Conservation (phyloP, 208 protist species). For the Naegleria gruberi region DNA sequence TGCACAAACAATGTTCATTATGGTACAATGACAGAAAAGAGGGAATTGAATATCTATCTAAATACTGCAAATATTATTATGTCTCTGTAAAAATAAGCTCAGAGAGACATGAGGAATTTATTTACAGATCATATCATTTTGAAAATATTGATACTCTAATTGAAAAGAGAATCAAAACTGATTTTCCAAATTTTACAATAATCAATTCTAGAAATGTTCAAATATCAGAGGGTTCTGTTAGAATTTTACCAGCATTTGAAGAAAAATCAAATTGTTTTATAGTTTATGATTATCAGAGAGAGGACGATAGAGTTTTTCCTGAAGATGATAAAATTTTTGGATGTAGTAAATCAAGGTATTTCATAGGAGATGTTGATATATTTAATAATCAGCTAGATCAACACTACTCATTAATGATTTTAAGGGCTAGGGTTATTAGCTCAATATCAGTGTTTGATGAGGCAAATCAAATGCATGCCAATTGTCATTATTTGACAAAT, state of each 20-base stretch:
- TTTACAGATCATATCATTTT: background rate
- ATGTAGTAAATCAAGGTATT: background rate
- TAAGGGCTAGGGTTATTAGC: background rate
- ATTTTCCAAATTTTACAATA: background rate
- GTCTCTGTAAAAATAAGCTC: background rate
- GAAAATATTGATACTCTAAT: background rate
- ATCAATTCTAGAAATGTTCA: background rate
- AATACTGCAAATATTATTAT: background rate
- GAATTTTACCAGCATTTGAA: background rate
- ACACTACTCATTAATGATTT: background rate
- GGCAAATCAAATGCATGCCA: background rate
- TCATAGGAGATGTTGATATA: background rate
- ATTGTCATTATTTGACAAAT: background rate
- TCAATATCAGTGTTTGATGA: background rate
- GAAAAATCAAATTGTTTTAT: background rate
- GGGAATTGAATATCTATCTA: background rate
- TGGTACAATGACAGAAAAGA: background rate
- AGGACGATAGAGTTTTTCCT: background rate
- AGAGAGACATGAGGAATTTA: background rate
- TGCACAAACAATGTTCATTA: background rate
- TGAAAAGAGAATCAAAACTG: background rate
- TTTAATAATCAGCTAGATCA: background rate
- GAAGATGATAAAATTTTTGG: background rate
- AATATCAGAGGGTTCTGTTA: background rate
- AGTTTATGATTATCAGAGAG: background rate